Base-by-base conservation (phyloP, 305 asterid genomes). In the Galium porrigens region DNA sequence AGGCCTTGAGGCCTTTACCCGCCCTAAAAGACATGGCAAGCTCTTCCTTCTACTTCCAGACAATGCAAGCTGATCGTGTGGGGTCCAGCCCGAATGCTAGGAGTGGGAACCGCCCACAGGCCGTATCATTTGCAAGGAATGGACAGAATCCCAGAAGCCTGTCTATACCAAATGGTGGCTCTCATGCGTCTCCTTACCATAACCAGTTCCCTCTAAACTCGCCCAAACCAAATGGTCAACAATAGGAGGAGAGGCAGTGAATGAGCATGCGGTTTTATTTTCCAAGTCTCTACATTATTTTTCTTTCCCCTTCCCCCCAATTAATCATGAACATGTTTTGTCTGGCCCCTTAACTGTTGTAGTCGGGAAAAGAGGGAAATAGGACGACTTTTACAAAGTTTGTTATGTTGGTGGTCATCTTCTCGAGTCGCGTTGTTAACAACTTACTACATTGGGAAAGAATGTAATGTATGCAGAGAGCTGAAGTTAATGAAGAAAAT, bases 11-110 rank as follows among this genome's bases (percentile, higher is more conserved):
- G 84, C 98, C 96, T 10, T 69, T 92, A 73, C 98, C 96, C 11
- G 82, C 81, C 77, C 89, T 89, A 65, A 89, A 89, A 75, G 98
- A 92, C 79, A 89, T 92, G 96, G 96, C 98, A 36, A 85, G 91
- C 82, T 84, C 95, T 9, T 89, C 98, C 29, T 85, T 83, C 77
- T 80, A 83, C 76, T 89, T 88, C 65, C 96, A 91, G 82, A 82
- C 95, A 0, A 72, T 87, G 87, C 96, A 86, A 72, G 72, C 79
- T 1, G 94, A 86, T 33, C 83, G 94, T 10, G 72, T 72, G 66
- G 85, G 82, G 64, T 72, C 92, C 27, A 82, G 83, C 73, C 85
- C 87, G 0, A 84, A 81, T 12, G 73, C 84, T 9, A 90, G 79
- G 54, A 71, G 51, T 2, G 86, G 81, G 27, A 58, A 77, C 10